Evolutionary conservation across 140 eudicot genomes (phyloP).

Genomic region (Cichorium intybus): DNA sequence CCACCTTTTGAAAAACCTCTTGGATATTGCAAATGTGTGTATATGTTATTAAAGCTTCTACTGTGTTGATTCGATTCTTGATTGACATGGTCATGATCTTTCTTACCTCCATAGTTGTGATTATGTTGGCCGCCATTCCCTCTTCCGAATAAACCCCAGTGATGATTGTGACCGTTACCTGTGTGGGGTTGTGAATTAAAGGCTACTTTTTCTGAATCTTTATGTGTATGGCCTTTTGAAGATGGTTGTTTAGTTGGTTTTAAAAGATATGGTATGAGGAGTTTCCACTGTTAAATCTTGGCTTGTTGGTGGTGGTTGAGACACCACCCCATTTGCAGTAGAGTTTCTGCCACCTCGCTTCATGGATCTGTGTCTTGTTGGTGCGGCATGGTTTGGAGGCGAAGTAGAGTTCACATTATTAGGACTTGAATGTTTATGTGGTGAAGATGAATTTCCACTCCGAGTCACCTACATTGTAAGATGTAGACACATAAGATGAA

Average conservation of each 20-base stretch:
- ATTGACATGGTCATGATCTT: constrained; percentile 77
- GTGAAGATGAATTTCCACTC: no score
- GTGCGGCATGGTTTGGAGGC: constrained; percentile 44
- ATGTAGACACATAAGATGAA: constrained; percentile 12
- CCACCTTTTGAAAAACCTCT: constrained; percentile 58
- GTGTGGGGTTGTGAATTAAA: constrained; percentile 47
- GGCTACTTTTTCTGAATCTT: constrained; percentile 54
- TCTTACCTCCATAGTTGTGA: constrained; percentile 66
- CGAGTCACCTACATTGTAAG: constrained; percentile 44
- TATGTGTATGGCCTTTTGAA: constrained; percentile 40
- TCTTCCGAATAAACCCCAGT: constrained; percentile 57
- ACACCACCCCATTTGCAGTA: no score
- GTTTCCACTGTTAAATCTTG: constrained; percentile 38
- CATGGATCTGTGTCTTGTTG: no score
- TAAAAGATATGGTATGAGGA: constrained; percentile 22
- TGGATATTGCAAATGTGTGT: constrained; percentile 53
- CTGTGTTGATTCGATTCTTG: constrained; percentile 66
- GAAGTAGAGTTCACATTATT: constrained; percentile 41
- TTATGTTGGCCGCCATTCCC: constrained; percentile 65
- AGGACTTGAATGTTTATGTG: constrained; percentile 39
- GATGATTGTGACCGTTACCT: constrained; percentile 62
- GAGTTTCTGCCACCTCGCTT: no score
- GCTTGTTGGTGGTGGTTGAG: constrained; percentile 36
- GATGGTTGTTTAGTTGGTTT: constrained; percentile 54
- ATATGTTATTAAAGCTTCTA: constrained; percentile 63